Conservation (phyloP, 257 asterid genomes). For the Solanum chiquidenum region DNA sequence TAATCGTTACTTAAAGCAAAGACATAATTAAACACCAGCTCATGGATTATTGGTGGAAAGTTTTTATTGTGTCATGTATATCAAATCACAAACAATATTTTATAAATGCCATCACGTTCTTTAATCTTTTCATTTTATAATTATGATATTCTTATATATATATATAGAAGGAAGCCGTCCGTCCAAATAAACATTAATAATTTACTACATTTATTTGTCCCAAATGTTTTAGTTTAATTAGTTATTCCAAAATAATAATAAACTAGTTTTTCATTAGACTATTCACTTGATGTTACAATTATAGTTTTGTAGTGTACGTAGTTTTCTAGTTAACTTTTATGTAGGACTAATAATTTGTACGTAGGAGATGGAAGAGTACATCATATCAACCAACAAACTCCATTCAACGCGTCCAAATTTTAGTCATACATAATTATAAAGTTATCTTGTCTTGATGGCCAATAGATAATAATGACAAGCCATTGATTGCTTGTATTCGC, state of each 20-base stretch:
- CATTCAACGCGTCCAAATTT: neutral
- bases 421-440: neutral
- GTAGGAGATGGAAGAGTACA: neutral
- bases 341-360: neutral
- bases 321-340: neutral
- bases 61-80: neutral
- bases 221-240: neutral
- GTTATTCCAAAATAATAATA: neutral
- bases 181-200: neutral
- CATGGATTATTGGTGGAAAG: neutral
- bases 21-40: neutral
- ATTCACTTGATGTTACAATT: neutral
- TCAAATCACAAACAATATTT: neutral
- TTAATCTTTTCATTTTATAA: neutral
- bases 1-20: neutral
- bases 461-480: neutral
- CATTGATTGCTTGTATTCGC: neutral
- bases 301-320: neutral
- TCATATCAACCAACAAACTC: neutral
- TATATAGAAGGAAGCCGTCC: neutral
- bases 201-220: neutral
- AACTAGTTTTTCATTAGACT: neutral
- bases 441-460: neutral
- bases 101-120: neutral
- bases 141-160: neutral